Percentiles rank a stretch among this genome's conserved stretches.
These are phyloP conservation scores for Alternaria brassicicola DNA, from an alignment of 2,329 filamentous ascomycete genomes.

Conservation along the genomic window DNA sequence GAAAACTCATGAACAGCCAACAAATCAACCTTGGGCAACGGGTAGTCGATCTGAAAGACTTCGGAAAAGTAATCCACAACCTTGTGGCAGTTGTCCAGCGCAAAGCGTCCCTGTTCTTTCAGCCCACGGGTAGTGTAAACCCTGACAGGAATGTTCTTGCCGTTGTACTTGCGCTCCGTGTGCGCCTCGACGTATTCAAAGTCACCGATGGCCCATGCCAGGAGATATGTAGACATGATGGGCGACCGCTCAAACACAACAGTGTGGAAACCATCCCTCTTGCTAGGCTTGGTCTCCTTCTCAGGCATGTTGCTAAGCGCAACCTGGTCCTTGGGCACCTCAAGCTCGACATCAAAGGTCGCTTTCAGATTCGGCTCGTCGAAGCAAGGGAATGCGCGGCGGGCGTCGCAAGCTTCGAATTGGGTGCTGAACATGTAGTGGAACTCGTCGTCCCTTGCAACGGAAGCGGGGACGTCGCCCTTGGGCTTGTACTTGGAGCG, in stretches of 20 bases:
- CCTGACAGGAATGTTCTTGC: slow-evolving; percentile 86
- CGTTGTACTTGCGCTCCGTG: slow-evolving; percentile 88
- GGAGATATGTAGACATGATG: slow-evolving; percentile 92
- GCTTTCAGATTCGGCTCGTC: slow-evolving; percentile 98
- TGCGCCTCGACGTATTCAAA: slow-evolving; percentile 96
- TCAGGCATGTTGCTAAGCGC: slow-evolving; percentile 96
- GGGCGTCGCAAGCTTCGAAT: slow-evolving; percentile 95
- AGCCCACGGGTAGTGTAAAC: slow-evolving; percentile 96
- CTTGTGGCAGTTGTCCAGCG: slow-evolving; percentile 87
- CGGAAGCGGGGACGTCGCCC: slow-evolving; percentile 72
- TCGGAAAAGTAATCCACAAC: slow-evolving; percentile 97
- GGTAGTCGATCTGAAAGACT: slow-evolving; percentile 86
- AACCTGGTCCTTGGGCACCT: slow-evolving; percentile 85
- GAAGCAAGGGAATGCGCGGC: slow-evolving; percentile 95
- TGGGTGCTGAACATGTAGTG: slow-evolving; percentile 86
- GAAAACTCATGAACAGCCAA: slow-evolving; percentile 92
- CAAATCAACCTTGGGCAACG: slow-evolving; percentile 93
- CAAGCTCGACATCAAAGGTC: slow-evolving; percentile 91
- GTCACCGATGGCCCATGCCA: slow-evolving; percentile 95
- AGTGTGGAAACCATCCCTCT: slow-evolving; percentile 72
- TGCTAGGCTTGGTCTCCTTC: slow-evolving; percentile 75
- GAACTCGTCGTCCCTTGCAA: slow-evolving; percentile 72
- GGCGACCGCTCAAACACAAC: slow-evolving; percentile 92
- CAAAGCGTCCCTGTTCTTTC: slow-evolving; percentile 88
- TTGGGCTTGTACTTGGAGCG: slow-evolving; percentile 90